Evolutionary conservation across 768 basidiomycete species (phyloP).

Genomic region (Dendrothele bispora): DNA sequence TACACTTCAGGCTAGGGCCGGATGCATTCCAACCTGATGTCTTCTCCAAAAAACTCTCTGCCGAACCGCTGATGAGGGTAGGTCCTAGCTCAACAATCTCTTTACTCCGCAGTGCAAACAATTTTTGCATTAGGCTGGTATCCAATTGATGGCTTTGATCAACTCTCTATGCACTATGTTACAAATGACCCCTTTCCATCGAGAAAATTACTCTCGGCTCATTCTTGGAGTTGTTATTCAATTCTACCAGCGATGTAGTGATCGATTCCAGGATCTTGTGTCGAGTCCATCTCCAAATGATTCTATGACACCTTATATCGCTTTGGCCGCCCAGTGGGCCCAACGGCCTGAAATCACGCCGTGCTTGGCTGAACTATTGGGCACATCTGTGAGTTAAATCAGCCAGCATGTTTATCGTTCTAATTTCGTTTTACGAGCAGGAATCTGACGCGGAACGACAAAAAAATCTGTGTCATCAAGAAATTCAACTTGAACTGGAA

Average conservation of each 20-base stretch:
- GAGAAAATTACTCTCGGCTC: constrained; percentile 91
- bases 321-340: constrained; percentile 79
- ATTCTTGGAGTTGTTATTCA: constrained; percentile 94
- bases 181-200: constrained; percentile 87
- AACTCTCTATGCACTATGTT: constrained; percentile 93
- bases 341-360: constrained; percentile 78
- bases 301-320: constrained; percentile 44
- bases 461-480: constrained; percentile 66
- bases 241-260: constrained; percentile 93
- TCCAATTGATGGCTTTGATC: constrained; percentile 83
- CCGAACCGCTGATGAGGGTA: constrained; percentile 81
- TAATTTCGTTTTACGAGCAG: constrained; percentile 24
- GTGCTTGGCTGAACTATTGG: constrained; percentile 67
- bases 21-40: constrained; percentile 89
- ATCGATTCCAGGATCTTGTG: constrained; percentile 78
- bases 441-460: constrained; percentile 40
- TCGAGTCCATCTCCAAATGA: constrained; percentile 34
- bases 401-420: neutral
- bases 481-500: constrained; percentile 76
- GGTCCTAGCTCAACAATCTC: constrained; percentile 8
- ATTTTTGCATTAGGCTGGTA: constrained; percentile 61
- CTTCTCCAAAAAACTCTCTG: constrained; percentile 58
- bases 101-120: neutral
- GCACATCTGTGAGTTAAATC: constrained; percentile 52
- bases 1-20: constrained; percentile 46